Conservation (phyloP, 2,329 filamentous ascomycete species). For the Geosmithia putterillii region DNA sequence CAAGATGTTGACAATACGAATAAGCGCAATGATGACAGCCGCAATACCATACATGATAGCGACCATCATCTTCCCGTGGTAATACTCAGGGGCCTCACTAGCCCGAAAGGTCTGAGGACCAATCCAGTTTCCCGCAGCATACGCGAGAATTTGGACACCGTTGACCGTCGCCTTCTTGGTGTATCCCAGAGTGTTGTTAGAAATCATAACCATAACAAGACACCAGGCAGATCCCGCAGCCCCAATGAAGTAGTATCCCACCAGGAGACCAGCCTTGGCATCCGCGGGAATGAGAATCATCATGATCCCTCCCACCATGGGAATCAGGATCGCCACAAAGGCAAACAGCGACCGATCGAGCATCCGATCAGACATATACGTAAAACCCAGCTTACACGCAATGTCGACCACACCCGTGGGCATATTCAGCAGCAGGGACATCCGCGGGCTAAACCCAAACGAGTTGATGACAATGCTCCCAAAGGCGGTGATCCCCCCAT, state of each 20-base stretch:
- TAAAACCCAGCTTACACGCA: slow-evolving; percentile 10
- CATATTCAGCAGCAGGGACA: slow-evolving; percentile 45
- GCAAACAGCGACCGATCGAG: slow-evolving; percentile 12
- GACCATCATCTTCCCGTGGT: slow-evolving; percentile 11
- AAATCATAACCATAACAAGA: slow-evolving; percentile 13
- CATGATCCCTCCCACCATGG: slow-evolving; percentile 13
- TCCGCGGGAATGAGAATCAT: slow-evolving; percentile 11
- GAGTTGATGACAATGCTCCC: slow-evolving; percentile 42
- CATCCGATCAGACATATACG: slow-evolving; percentile 12
- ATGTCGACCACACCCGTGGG: slow-evolving; percentile 38
- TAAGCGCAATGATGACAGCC: slow-evolving; percentile 5
- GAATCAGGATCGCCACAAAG: slow-evolving; percentile 12
- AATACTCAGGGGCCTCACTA: slow-evolving; percentile 10
- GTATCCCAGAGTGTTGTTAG: slow-evolving; percentile 14
- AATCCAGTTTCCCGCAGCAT: slow-evolving; percentile 10
- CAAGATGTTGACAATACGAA: slow-evolving; percentile 10
- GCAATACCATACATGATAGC: slow-evolving; percentile 10
- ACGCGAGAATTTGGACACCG: slow-evolving; percentile 8
- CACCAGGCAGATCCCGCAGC: slow-evolving; percentile 12
- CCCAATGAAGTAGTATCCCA: slow-evolving; percentile 12
- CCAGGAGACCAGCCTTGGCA: slow-evolving; percentile 9
- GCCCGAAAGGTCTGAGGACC: slow-evolving; percentile 12
- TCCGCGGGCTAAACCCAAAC: slow-evolving; percentile 41
- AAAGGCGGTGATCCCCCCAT: slow-evolving; percentile 43
- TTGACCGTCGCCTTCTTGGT: slow-evolving; percentile 16